Conservation (phyloP, 106 monocot species). For the Acorus calamus region DNA sequence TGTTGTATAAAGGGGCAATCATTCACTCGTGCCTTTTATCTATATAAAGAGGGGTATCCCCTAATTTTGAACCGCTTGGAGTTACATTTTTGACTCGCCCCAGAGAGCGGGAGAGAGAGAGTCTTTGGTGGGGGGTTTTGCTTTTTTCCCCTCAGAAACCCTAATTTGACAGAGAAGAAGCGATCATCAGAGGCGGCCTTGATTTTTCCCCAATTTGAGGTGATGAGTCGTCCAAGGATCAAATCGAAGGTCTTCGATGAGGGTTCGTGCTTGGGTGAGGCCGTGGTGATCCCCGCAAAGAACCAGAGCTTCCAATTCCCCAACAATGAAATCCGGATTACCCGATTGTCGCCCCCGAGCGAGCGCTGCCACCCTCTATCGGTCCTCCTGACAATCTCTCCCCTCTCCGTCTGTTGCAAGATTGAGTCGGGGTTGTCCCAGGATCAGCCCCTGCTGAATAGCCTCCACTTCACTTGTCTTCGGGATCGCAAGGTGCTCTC, state of each 20-base stretch:
- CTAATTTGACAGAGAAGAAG: too few relatives aligned
- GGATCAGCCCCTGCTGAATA: slow-evolving; percentile 28
- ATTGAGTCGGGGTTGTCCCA: slow-evolving; percentile 29
- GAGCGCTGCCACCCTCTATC: slow-evolving; percentile 61
- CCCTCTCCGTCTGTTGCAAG: slow-evolving; percentile 58
- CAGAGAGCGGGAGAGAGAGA: too few relatives aligned
- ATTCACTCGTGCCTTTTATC: too few relatives aligned
- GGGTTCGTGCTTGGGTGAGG: slow-evolving; percentile 42
- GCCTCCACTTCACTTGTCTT: slow-evolving; percentile 53
- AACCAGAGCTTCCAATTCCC: slow-evolving; percentile 18
- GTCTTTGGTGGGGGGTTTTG: too few relatives aligned
- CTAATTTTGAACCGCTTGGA: too few relatives aligned
- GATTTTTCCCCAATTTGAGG: too few relatives aligned
- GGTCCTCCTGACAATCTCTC: slow-evolving; percentile 52
- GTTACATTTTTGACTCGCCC: too few relatives aligned
- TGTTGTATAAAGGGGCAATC: too few relatives aligned
- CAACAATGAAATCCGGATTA: slow-evolving; percentile 49
- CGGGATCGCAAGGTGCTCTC: slow-evolving; percentile 32
- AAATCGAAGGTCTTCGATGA: slow-evolving; percentile 37
- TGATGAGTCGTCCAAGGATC: slow-evolving; percentile 9
- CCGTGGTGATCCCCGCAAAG: slow-evolving; percentile 28
- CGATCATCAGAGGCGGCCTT: too few relatives aligned
- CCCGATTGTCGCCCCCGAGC: slow-evolving; percentile 44
- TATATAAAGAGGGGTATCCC: too few relatives aligned
- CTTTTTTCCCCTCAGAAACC: too few relatives aligned